These are phyloP conservation scores for Botrytis fragariae DNA, from an alignment of 2,329 filamentous ascomycete species.

Conservation along the genomic window DNA sequence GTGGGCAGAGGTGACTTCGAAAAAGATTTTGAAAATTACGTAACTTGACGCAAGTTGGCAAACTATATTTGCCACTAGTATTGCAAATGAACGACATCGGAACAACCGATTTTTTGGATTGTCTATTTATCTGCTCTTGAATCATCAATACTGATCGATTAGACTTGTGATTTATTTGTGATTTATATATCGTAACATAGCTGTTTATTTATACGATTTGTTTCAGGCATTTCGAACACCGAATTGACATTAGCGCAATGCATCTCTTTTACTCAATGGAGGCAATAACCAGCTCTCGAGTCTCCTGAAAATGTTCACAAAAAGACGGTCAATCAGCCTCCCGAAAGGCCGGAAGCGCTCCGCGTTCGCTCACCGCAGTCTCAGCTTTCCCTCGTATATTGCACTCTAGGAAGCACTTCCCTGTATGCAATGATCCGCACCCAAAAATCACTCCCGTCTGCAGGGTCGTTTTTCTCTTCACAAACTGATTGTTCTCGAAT, in stretches of 20 bases:
- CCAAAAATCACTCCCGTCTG: neutral
- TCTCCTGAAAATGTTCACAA: neutral
- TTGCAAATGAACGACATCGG: neutral
- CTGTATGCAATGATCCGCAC: conserved; percentile 8
- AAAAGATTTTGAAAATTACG: conserved; percentile 19
- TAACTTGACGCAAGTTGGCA: conserved; percentile 2
- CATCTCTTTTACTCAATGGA: neutral
- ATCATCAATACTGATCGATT: neutral
- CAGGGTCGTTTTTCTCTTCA: neutral
- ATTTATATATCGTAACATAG: neutral
- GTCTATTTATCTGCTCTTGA: neutral
- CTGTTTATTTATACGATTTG: neutral
- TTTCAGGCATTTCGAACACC: neutral
- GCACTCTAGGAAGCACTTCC: neutral
- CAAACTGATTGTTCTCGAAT: neutral
- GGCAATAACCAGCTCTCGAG: neutral
- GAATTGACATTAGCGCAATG: neutral
- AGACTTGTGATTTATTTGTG: neutral
- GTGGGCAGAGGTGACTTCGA: neutral
- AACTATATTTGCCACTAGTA: conserved; percentile 1
- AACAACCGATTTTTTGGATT: neutral
- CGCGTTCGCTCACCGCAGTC: neutral
- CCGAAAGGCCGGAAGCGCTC: neutral
- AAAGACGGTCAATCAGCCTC: neutral
- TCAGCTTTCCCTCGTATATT: neutral